Percentiles rank a stretch among this genome's conserved stretches.
These are phyloP conservation scores for Lizonia empirigonia DNA, from an alignment of 2,329 filamentous ascomycete genomes.

Conservation along the genomic window DNA sequence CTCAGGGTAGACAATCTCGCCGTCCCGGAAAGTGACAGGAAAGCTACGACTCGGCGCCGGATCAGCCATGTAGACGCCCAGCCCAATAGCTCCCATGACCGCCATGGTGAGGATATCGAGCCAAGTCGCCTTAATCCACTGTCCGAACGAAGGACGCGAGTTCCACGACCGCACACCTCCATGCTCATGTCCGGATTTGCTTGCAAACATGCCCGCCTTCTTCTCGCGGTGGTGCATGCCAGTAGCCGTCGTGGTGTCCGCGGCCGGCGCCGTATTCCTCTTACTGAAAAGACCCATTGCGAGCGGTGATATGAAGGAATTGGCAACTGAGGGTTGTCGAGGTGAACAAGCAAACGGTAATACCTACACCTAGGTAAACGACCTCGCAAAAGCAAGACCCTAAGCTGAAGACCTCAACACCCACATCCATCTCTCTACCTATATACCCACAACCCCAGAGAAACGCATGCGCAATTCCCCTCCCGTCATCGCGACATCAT, in stretches of 20 bases:
- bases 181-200: slow-evolving; percentile 16
- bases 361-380: slow-evolving; percentile 3
- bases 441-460: slow-evolving; percentile 9
- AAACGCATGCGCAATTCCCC: neutral
- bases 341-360: slow-evolving; percentile 11
- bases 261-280: slow-evolving; percentile 39
- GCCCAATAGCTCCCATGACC: slow-evolving; percentile 67
- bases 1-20: slow-evolving; percentile 70
- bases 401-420: neutral
- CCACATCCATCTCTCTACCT: slow-evolving; percentile 1
- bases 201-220: slow-evolving; percentile 37
- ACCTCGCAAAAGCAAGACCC: neutral
- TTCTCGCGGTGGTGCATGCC: slow-evolving; percentile 36
- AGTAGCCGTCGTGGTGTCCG: slow-evolving; percentile 45
- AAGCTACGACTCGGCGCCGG: slow-evolving; percentile 73
- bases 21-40: slow-evolving; percentile 68
- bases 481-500: slow-evolving; percentile 24
- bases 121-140: slow-evolving; percentile 72
- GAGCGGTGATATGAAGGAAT: slow-evolving; percentile 1
- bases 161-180: slow-evolving; percentile 33
- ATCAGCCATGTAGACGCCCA: slow-evolving; percentile 69
- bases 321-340: slow-evolving; percentile 2
- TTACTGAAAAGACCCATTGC: slow-evolving; percentile 50
- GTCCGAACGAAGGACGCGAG: slow-evolving; percentile 64
- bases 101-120: slow-evolving; percentile 72